phyloP scores from a whole-genome alignment of 495 filamentous ascomycete species.

The Chaetomium tenue region DNA sequence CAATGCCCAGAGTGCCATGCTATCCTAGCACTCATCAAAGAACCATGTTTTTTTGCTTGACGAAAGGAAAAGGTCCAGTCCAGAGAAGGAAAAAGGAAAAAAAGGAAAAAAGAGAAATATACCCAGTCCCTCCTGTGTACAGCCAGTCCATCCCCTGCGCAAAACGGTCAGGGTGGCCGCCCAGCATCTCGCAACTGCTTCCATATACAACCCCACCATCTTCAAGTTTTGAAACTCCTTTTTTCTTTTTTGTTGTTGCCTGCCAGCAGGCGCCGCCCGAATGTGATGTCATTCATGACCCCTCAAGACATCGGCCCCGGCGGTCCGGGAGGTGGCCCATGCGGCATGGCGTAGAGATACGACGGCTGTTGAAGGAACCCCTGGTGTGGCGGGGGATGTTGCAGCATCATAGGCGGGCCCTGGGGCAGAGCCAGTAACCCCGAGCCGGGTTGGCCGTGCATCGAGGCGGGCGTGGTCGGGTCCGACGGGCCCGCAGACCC shows the following conservation, averaged over 20 bases:
- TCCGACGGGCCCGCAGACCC: slow-evolving; percentile 25
- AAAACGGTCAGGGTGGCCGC: too few species aligned
- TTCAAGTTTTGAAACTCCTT: not conserved
- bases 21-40: slow-evolving; percentile 9
- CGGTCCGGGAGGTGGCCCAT: not conserved
- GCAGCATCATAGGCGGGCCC: slow-evolving; percentile 1
- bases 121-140: not conserved
- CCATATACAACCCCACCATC: too few species aligned
- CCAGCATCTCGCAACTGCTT: too few species aligned
- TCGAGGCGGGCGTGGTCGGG: slow-evolving; percentile 23
- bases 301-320: slow-evolving; percentile 4
- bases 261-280: not conserved
- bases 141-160: too few species aligned
- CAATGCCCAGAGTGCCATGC: slow-evolving; percentile 12
- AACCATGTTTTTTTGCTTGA: not conserved
- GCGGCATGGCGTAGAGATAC: slow-evolving; percentile 4
- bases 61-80: not conserved
- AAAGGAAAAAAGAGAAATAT: not conserved
- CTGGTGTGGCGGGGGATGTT: not conserved
- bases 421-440: slow-evolving; percentile 21
- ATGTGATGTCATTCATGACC: not conserved
- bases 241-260: not conserved
- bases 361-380: slow-evolving; percentile 17
- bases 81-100: not conserved
- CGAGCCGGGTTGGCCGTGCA: slow-evolving; percentile 6